Conservation (phyloP, 148 eudicot genomes). For the Fagopyrum homotropicum region DNA sequence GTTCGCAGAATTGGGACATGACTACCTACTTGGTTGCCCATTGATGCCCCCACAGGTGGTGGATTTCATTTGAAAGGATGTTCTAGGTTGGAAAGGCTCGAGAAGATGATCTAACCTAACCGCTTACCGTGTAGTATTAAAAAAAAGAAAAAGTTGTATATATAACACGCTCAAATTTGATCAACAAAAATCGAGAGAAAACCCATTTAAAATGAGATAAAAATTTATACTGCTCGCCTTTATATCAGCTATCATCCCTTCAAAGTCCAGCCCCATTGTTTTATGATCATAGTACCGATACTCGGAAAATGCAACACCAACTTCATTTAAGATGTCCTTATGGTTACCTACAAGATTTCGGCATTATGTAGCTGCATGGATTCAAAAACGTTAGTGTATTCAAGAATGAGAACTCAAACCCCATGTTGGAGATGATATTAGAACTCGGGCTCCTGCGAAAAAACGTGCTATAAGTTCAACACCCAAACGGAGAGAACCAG, state of each 20-base stretch:
- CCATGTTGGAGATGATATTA: constrained; percentile 93
- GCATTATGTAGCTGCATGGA: neutral
- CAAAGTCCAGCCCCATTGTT: constrained; percentile 91
- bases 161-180: no score
- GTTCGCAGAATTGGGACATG: no score
- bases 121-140: no score
- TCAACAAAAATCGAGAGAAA: no score
- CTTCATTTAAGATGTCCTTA: constrained; percentile 86
- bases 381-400: constrained; percentile 17
- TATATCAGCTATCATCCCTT: constrained; percentile 89
- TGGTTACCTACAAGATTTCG: constrained; percentile 60
- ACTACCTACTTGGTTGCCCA: no score
- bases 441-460: constrained; percentile 76
- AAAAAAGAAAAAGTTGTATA: no score
- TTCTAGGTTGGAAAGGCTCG: no score
- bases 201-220: no score
- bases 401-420: constrained; percentile 25
- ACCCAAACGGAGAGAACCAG: constrained; percentile 96
- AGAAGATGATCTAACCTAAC: no score
- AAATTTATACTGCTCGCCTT: constrained; percentile 34
- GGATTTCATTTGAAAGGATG: no score
- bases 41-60: no score
- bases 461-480: constrained; percentile 81
- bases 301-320: constrained; percentile 93
- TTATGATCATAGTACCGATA: constrained; percentile 85